Evolutionary conservation across 129 eudicot species (phyloP).

Genomic region (Erigeron canadensis): DNA sequence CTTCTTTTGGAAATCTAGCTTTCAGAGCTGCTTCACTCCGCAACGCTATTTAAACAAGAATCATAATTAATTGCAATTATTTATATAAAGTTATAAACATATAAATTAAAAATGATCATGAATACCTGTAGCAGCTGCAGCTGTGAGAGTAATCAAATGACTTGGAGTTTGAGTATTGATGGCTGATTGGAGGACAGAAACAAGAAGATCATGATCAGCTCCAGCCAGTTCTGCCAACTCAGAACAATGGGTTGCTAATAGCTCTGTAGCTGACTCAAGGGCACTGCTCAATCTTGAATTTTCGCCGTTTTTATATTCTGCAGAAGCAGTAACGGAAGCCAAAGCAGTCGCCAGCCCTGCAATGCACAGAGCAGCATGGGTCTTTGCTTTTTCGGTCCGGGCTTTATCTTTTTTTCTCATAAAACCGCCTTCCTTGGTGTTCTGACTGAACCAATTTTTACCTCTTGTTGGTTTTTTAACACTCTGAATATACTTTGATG

Average conservation of each 20-base stretch:
- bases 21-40: conserved; percentile 84
- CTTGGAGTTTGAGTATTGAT: conserved; percentile 54
- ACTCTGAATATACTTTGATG: conserved; percentile 23
- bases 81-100: not conserved
- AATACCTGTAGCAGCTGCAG: conserved; percentile 93
- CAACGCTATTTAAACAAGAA: conserved; percentile 46
- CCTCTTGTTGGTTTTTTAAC: conserved; percentile 33
- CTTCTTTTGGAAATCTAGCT: conserved; percentile 70
- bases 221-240: conserved; percentile 88
- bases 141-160: conserved; percentile 78
- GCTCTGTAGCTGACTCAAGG: conserved; percentile 73
- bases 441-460: conserved; percentile 48
- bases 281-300: conserved; percentile 62
- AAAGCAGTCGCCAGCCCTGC: conserved; percentile 84
- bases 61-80: not conserved
- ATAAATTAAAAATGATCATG: not conserved
- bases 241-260: conserved; percentile 74
- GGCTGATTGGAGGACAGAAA: conserved; percentile 67
- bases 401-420: conserved; percentile 68
- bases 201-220: conserved; percentile 53
- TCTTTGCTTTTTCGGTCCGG: conserved; percentile 60
- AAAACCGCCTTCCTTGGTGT: conserved; percentile 19
- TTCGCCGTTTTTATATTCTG: conserved; percentile 19
- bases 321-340: conserved; percentile 62
- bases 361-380: conserved; percentile 67